These are phyloP conservation scores for Paecilomyces formosus DNA, from an alignment of 2,329 filamentous ascomycete genomes.

Conservation along the genomic window DNA sequence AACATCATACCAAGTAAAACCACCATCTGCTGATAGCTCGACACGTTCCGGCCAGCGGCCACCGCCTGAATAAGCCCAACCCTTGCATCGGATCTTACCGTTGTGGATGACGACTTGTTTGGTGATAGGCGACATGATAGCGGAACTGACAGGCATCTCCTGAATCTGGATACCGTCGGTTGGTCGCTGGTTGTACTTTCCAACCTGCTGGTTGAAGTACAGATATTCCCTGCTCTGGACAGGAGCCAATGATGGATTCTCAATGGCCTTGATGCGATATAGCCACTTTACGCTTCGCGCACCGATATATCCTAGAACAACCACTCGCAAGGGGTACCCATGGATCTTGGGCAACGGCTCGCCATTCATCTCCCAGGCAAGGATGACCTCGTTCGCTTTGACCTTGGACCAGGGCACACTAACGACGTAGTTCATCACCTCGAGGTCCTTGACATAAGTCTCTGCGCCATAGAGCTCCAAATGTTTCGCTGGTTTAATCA, in stretches of 20 bases:
- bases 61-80: conserved; percentile 54
- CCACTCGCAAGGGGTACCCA: conserved; percentile 54
- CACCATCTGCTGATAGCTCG: conserved; percentile 57
- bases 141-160: conserved; percentile 62
- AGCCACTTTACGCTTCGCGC: conserved; percentile 59
- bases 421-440: conserved; percentile 60
- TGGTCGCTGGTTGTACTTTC: conserved; percentile 57
- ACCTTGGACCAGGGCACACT: conserved; percentile 62
- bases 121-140: conserved; percentile 57
- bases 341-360: conserved; percentile 58
- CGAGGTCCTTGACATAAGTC: conserved; percentile 63
- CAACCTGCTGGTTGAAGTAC: conserved; percentile 61
- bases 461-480: conserved; percentile 64
- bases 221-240: conserved; percentile 61
- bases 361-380: conserved; percentile 67
- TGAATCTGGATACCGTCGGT: conserved; percentile 60
- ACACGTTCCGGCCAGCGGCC: conserved; percentile 56
- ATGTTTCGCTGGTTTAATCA: conserved; percentile 50
- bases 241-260: conserved; percentile 48
- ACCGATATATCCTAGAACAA: conserved; percentile 62
- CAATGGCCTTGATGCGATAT: conserved; percentile 55
- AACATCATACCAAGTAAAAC: conserved; percentile 57
- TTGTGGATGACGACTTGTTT: conserved; percentile 56
- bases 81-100: conserved; percentile 50
- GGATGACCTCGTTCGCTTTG: conserved; percentile 57